These are phyloP conservation scores for Colletotrichum tofieldiae DNA, from an alignment of 2,329 filamentous ascomycete genomes.

Conservation along the genomic window DNA sequence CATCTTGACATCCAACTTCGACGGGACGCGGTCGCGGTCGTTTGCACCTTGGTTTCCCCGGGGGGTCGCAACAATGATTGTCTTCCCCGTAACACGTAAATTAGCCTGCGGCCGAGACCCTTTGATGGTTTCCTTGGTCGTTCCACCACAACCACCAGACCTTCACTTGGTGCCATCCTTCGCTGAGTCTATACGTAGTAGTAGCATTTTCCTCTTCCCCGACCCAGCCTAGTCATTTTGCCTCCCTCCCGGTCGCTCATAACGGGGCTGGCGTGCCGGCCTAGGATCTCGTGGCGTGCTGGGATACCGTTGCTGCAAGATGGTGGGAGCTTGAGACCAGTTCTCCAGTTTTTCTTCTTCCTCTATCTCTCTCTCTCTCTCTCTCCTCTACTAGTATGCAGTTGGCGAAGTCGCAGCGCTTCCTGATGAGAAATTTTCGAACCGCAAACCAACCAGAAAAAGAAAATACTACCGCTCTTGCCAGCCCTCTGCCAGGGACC, in stretches of 20 bases:
- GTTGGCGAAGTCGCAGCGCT: slow-evolving; percentile 24
- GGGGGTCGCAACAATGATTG: slow-evolving; percentile 24
- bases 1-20: slow-evolving; percentile 15
- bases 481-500: slow-evolving; percentile 14
- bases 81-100: slow-evolving; percentile 2
- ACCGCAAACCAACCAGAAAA: slow-evolving; percentile 16
- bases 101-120: slow-evolving; percentile 27
- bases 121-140: slow-evolving; percentile 22
- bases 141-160: slow-evolving; percentile 31
- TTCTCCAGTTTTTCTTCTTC: slow-evolving; percentile 17
- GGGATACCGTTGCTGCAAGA: slow-evolving; percentile 30
- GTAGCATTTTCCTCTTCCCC: neutral
- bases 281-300: slow-evolving; percentile 25
- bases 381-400: slow-evolving; percentile 1
- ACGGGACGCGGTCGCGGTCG: slow-evolving; percentile 7
- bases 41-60: slow-evolving; percentile 2
- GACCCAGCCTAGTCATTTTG: slow-evolving; percentile 21
- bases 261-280: slow-evolving; percentile 19
- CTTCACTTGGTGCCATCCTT: slow-evolving; percentile 26
- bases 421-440: slow-evolving; percentile 9
- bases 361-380: slow-evolving; percentile 14
- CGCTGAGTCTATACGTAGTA: slow-evolving; percentile 9
- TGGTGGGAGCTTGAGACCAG: slow-evolving; percentile 33
- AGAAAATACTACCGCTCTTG: slow-evolving; percentile 9
- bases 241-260: slow-evolving; percentile 2